Conservation (phyloP, 2,329 filamentous ascomycete genomes). For the Hypoxylon sp. region DNA sequence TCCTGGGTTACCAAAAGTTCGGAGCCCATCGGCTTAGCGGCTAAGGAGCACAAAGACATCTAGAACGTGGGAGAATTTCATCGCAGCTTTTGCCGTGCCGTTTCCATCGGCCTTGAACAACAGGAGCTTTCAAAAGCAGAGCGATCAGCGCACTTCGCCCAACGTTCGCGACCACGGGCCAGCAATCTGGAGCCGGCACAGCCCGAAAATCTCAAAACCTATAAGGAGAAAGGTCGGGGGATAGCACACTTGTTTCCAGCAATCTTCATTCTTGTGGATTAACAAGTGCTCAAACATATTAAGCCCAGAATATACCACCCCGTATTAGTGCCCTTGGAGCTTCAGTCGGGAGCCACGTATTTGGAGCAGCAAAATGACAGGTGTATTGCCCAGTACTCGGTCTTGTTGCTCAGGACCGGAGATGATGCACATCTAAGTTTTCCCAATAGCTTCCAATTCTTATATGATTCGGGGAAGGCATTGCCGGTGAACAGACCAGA, state of each 20-base stretch:
- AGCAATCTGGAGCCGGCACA: not conserved
- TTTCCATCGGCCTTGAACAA: conserved; percentile 14
- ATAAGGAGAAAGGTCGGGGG: conserved; percentile 7
- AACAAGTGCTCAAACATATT: conserved; percentile 16
- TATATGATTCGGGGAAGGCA: conserved; percentile 25
- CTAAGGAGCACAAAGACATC: conserved; percentile 9
- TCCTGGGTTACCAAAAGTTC: conserved; percentile 20
- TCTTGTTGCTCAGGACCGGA: conserved; percentile 23
- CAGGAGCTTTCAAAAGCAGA: conserved; percentile 4
- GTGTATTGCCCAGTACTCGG: conserved; percentile 21
- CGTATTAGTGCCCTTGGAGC: not conserved
- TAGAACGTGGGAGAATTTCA: conserved; percentile 16
- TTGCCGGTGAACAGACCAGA: conserved; percentile 21
- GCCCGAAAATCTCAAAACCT: not conserved
- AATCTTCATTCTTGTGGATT: conserved; percentile 20
- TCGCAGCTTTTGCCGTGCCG: conserved; percentile 23
- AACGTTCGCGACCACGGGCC: not conserved
- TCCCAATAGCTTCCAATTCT: conserved; percentile 24
- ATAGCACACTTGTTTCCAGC: conserved; percentile 29
- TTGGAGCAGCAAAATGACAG: too few relatives aligned
- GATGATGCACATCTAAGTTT: conserved; percentile 27
- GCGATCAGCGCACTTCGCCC: not conserved
- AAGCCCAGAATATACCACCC: conserved; percentile 11
- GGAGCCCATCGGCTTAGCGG: conserved; percentile 20
- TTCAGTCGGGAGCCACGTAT: not conserved